Percentiles rank a stretch among this genome's conserved stretches.
phyloP scores from a whole-genome alignment of 306 rosid genomes.

The Cicer yamashitae region DNA sequence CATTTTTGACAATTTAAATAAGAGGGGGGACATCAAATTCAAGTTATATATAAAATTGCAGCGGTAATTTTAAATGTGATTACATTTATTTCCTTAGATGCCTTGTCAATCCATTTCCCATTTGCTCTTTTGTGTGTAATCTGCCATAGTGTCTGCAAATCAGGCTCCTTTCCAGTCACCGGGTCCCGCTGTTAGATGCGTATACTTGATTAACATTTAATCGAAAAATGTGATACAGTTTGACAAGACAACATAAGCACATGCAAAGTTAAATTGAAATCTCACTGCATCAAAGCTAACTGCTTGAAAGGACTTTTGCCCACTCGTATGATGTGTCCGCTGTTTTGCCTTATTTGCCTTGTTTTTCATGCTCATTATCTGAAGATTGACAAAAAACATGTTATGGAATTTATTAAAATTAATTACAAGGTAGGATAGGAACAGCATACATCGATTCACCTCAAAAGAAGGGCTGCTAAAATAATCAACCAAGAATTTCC shows the following conservation, averaged over 20 bases:
- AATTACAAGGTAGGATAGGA: neutral
- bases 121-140: slow-evolving; percentile 51
- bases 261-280: slow-evolving; percentile 25
- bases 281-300: slow-evolving; percentile 55
- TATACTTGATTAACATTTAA: too few relatives aligned
- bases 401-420: slow-evolving; percentile 26
- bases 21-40: slow-evolving; percentile 16
- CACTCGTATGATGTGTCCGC: slow-evolving; percentile 38
- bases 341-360: slow-evolving; percentile 51
- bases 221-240: slow-evolving; percentile 1
- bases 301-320: slow-evolving; percentile 47
- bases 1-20: slow-evolving; percentile 35
- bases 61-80: neutral
- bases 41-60: slow-evolving; percentile 16
- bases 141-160: slow-evolving; percentile 52
- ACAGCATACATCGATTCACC: slow-evolving; percentile 36
- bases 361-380: slow-evolving; percentile 48
- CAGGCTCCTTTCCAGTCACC: slow-evolving; percentile 56
- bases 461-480: slow-evolving; percentile 51
- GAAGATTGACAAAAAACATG: slow-evolving; percentile 34
- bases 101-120: slow-evolving; percentile 54
- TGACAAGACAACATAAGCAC: neutral
- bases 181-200: slow-evolving; percentile 44
- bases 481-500: slow-evolving; percentile 52
- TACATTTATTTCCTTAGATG: slow-evolving; percentile 54